Percentiles rank a stretch among this genome's conserved stretches.
Evolutionary conservation across 2,329 filamentous ascomycete genomes (phyloP).

Genomic region (Hypoxylon sp.): DNA sequence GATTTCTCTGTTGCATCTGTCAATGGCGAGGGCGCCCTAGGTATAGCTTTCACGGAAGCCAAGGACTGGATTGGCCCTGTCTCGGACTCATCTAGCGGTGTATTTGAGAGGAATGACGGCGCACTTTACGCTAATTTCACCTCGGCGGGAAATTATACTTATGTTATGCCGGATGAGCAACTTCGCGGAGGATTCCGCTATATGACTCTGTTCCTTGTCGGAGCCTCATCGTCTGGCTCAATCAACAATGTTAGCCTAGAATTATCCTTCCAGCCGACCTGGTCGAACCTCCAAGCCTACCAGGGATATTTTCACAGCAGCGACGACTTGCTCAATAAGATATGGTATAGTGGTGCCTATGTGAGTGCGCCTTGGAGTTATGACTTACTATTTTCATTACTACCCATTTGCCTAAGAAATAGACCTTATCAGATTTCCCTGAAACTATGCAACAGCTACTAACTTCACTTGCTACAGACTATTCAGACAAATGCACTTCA

Average conservation of each 20-base stretch:
- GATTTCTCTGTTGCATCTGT: constrained; percentile 46
- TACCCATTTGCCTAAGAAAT: not conserved
- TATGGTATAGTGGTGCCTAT: constrained; percentile 71
- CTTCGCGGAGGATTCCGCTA: constrained; percentile 63
- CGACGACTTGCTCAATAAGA: constrained; percentile 66
- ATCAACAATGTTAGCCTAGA: constrained; percentile 49
- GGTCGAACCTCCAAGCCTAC: constrained; percentile 66
- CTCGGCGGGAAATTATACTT: constrained; percentile 53
- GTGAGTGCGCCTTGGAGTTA: constrained; percentile 23
- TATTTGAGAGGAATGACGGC: constrained; percentile 54
- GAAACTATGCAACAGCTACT: constrained; percentile 1
- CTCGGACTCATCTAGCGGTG: constrained; percentile 60
- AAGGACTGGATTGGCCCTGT: constrained; percentile 60
- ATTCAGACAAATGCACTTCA: constrained; percentile 57
- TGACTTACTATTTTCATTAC: not conserved
- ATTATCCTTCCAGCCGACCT: constrained; percentile 54
- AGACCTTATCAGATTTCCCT: not conserved
- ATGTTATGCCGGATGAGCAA: constrained; percentile 57
- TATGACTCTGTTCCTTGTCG: constrained; percentile 58
- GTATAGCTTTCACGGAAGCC: constrained; percentile 61
- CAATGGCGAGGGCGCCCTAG: constrained; percentile 53
- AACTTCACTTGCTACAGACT: constrained; percentile 53
- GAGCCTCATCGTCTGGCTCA: constrained; percentile 49
- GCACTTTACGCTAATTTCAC: constrained; percentile 58
- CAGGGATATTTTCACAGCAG: constrained; percentile 68